Evolutionary conservation across 1,139 yeast genomes (phyloP), one percentile per base, ranked within the genome.

Genomic region (Candida tetrigidarum): DNA sequence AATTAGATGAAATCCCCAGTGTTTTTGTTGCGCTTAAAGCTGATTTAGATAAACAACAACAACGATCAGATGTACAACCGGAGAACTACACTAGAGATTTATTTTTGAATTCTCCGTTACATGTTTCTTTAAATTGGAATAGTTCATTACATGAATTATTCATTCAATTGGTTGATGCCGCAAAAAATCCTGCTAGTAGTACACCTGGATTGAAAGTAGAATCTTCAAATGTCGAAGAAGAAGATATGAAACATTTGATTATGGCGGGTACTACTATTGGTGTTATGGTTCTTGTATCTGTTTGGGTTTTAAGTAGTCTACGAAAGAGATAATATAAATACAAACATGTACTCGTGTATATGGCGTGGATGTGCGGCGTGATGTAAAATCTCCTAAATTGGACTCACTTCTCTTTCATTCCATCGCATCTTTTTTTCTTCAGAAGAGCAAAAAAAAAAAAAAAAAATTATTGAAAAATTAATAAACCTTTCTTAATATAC

Each of bases 41-140:
- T 0, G 99, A 93, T 63, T 71, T 91, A 37, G 99, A 93, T 62
- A 84, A 96, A 53, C 98, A 92, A 59, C 97, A 92, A 57, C 99
- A 93, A 59, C 64, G 99, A 26, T 82, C 87, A 26, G 89, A 83
- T 45, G 71, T 78, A 5, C 97, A 90, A 58, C 99, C 99, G 0
- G 98, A 93, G 56, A 86, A 81, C 36, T 91, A 86, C 58, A 85
- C 97, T 0, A 72, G 90, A 29, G 78, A 78, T 19, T 61, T 86
- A 2, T 77, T 76, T 41, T 62, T 87, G 42, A 67, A 68, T 30
- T 83, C 91, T 0, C 93, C 96, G 2, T 66, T 93, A 51, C 98
- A 93, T 60, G 88, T 91, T 1, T 88, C 96, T 0, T 87, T 95
- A 1, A 78, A 84, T 12, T 93, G 99, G 99, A 77, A 90, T 2